Percentiles rank a stretch among this genome's conserved stretches.
Evolutionary conservation across 768 basidiomycete genomes (phyloP).

Genomic region (Phanerochaete sordida): DNA sequence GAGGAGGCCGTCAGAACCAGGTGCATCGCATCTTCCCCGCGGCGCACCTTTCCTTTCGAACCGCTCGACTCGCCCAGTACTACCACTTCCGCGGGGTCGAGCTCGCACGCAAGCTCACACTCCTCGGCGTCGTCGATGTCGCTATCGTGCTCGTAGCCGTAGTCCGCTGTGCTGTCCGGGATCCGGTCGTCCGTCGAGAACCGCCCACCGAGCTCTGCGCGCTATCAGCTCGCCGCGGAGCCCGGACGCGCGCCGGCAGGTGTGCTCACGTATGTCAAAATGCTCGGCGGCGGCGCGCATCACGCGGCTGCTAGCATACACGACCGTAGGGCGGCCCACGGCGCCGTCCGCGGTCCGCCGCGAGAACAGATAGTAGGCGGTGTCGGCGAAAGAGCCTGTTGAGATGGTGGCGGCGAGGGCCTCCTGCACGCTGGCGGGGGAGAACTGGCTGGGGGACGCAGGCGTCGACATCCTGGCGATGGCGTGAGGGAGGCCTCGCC

Average conservation of each 20-base stretch:
- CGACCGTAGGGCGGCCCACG: background rate
- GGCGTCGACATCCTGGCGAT: background rate
- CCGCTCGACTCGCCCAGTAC: no score
- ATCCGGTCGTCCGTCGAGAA: background rate
- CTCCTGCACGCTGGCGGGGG: background rate
- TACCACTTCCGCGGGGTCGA: no score
- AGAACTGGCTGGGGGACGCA: background rate
- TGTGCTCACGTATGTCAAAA: background rate
- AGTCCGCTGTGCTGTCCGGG: background rate
- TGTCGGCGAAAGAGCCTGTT: background rate
- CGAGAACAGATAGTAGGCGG: background rate
- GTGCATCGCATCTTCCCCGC: no score
- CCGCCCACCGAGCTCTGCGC: background rate
- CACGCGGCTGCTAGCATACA: constrained; percentile 5
- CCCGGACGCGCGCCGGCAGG: background rate
- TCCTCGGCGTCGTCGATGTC: constrained; percentile 7
- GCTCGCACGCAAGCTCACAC: background rate
- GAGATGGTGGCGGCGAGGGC: background rate
- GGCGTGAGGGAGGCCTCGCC: no score
- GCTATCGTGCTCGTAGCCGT: constrained; percentile 8
- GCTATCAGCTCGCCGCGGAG: background rate
- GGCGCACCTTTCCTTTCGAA: no score
- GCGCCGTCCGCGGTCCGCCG: background rate
- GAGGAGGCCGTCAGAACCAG: no score
- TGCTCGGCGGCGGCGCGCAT: background rate